phyloP scores from a whole-genome alignment of 2,329 filamentous ascomycete species.

The Gaeumannomyces sp. region DNA sequence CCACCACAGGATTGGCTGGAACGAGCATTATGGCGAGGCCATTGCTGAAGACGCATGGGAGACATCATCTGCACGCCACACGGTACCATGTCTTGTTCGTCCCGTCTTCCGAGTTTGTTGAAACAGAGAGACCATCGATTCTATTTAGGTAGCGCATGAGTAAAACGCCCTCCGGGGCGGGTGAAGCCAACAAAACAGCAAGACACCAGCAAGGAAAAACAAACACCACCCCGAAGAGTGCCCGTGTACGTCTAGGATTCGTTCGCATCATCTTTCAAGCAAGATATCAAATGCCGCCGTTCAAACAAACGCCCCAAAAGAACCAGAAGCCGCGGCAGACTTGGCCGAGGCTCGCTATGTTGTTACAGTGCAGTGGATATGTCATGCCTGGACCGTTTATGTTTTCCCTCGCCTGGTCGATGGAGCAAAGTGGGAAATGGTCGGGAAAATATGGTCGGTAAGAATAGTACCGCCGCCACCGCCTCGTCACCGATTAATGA shows the following conservation, averaged over 20 bases:
- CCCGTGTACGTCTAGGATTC: neutral
- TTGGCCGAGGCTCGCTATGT: neutral
- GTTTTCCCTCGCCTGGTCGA: neutral
- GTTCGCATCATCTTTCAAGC: no score
- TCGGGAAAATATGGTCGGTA: neutral
- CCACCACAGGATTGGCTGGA: no score
- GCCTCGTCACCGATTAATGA: neutral
- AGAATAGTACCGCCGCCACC: neutral
- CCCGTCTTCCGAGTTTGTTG: neutral
- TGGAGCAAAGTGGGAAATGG: neutral
- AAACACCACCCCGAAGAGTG: neutral
- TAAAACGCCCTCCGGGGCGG: neutral
- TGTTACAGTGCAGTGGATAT: neutral
- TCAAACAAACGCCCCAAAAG: neutral
- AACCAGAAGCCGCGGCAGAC: neutral
- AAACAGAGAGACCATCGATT: neutral
- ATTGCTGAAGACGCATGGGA: no score
- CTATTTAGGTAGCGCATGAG: neutral
- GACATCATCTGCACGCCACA: no score
- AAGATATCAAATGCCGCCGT: neutral
- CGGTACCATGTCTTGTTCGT: neutral
- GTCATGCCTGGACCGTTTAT: neutral
- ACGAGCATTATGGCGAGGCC: no score
- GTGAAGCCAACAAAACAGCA: no score
- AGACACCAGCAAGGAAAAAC: neutral